Conservation (phyloP, 2,329 filamentous ascomycete genomes). For the Arthrobotrys sinensis region DNA sequence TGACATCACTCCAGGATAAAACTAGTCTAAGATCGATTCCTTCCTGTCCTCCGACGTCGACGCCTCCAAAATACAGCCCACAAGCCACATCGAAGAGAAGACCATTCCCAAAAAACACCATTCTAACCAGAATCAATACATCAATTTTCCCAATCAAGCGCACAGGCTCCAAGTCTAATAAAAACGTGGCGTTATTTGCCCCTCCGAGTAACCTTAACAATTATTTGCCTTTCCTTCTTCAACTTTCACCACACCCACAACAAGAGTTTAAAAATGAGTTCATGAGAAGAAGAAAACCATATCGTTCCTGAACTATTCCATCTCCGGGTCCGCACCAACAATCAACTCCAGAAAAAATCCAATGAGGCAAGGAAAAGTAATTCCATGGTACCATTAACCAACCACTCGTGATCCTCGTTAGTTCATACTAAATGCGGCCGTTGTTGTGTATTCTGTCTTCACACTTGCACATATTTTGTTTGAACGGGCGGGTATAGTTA, state of each 20-base stretch:
- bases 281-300: neutral
- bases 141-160: neutral
- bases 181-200: neutral
- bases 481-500: neutral
- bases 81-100: constrained; percentile 1
- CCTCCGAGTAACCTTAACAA: neutral
- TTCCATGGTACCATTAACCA: neutral
- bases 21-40: neutral
- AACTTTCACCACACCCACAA: constrained; percentile 1
- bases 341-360: neutral
- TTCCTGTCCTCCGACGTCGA: neutral
- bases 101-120: neutral
- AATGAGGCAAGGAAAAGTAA: neutral
- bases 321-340: constrained; percentile 19
- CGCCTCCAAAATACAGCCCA: neutral
- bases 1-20: neutral
- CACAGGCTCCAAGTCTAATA: neutral
- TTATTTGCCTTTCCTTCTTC: neutral
- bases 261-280: neutral
- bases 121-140: neutral
- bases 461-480: neutral
- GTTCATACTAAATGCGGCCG: constrained; percentile 32
- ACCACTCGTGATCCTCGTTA: constrained; percentile 30
- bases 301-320: constrained; percentile 49
- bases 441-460: neutral